A percentile compares a stretch with the other conserved stretches of the same genome.
phyloP scores from a whole-genome alignment of 768 basidiomycete species.

The Auricularia cornea region DNA sequence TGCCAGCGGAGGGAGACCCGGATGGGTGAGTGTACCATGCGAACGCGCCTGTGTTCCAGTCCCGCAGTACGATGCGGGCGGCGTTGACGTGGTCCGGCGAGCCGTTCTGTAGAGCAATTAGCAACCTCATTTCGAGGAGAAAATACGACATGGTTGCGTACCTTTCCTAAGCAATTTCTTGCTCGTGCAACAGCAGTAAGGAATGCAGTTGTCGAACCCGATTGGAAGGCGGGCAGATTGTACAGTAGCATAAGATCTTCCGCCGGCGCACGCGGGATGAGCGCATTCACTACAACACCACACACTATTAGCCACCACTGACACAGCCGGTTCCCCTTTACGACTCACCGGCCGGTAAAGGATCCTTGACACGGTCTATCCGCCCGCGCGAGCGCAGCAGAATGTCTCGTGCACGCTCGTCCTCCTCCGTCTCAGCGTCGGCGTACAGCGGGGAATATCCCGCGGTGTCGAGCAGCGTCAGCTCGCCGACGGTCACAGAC shows the following conservation, averaged over 20 bases:
- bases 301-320: background rate
- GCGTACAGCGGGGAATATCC: constrained; percentile 54
- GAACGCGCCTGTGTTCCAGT: constrained; percentile 74
- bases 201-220: constrained; percentile 63
- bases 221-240: constrained; percentile 68
- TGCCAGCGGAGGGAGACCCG: constrained; percentile 4
- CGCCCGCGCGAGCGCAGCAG: constrained; percentile 72
- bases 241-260: constrained; percentile 91
- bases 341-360: constrained; percentile 53
- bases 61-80: constrained; percentile 69
- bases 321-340: background rate
- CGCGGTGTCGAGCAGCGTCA: constrained; percentile 80
- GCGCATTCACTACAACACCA: constrained; percentile 45
- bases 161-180: constrained; percentile 66
- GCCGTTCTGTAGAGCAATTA: constrained; percentile 50
- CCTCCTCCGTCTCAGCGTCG: constrained; percentile 32
- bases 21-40: constrained; percentile 62
- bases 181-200: constrained; percentile 69
- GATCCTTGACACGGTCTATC: constrained; percentile 80
- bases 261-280: constrained; percentile 56
- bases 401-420: constrained; percentile 56
- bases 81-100: constrained; percentile 60
- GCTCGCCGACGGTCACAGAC: constrained; percentile 44
- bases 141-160: too few relatives aligned
- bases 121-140: too few relatives aligned